Base-by-base conservation (phyloP, 441 rosid species). In the Euphorbia celastroides region DNA sequence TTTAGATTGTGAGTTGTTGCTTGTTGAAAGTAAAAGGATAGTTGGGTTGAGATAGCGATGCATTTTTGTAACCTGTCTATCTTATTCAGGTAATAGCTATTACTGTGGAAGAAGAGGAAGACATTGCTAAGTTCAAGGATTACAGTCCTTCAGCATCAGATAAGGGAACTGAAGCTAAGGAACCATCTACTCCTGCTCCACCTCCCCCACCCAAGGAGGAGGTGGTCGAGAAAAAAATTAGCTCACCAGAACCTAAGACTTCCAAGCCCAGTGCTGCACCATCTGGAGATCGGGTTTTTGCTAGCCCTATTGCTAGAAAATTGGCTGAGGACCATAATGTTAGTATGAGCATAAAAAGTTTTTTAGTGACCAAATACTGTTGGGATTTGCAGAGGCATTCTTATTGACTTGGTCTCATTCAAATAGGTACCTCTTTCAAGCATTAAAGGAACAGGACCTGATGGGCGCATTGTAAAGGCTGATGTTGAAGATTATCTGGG, bases 401-500 rank as follows among this genome's bases (percentile, higher is more conserved):
- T 61, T n/a, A 25, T 67, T 71, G 59, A 63, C 56, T 28, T 34
- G 64, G 48, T 69, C 20, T 38, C 50, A 26, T 30, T n/a, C 32
- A 68, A 54, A 34, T 48, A 93, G 99, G 88, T 91, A 59, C 62
- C 87, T 56, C 93, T 91, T 66, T 80, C 96, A 70, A 86, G 86
- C 78, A 86, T 94, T 73, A 84, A 85, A 72, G 99, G 97, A 77
- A 89, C 99, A 7, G 97, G 97, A 71, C 90, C 89, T 66, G 96
- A 88, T 69, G 97, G 96, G 68, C 79, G 57, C 57, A 86, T 93
- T 70, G 89, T 87, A 69, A 93, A 93, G 82, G 95, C 93, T 65
- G 97, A 93, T 81, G 76, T 93, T 59, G 93, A 93, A 79, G 99
- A 89, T 67, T 89, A 81, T 79, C 75, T 93, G 80, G 93, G 99